Evolutionary conservation across 2,329 filamentous ascomycete species (phyloP), one percentile per base, ranked within the genome.

Genomic region (Cercospora sojina): DNA sequence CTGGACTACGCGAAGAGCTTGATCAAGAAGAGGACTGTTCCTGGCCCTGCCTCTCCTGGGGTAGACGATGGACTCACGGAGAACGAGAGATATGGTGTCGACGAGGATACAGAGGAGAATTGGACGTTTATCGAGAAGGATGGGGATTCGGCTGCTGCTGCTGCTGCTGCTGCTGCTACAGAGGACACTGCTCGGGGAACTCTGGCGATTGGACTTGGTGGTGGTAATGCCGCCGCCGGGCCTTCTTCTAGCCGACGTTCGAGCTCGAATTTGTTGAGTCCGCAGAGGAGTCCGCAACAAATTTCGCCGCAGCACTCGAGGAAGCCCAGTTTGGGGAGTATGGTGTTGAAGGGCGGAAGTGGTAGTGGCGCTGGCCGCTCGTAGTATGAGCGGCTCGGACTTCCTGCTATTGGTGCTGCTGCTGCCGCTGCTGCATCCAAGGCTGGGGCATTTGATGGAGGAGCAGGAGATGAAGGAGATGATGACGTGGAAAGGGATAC

Each of bases 1-100:
- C 85, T 98, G 64, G 95, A 98, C 76, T 97, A 97, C 74, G 93
- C 95, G 41, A 91, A 87, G 78, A 90, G 90, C 16, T 83, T 98
- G 53, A 90, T 97, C 77, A 91, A 90, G 78, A 71, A 69, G 57
- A 61, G 57, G 27, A 51, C 43, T 51, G 64, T 43, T 20, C 25
- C 56, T 27, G 25, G 32, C n/a, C 47, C 64, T 25, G 64, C 59
- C 27, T 62, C 64, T 8, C 59, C 69, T 53, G 72, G 60, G 4
- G 79, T 77, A 9, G 58, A 31, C 13, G 35, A 49, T 9, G 58
- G 9, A 4, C 4, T 31, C 13, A 7, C 31, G 32, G 72, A 70
- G 18, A 68, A 69, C 29, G 69, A 66, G 10, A 60, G 18, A 4
- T 67, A 66, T 20, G 72, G 68, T 8, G 69, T 66, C 4, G 71